Conservation (phyloP, 257 asterid species). For the Gardenia jasminoides region DNA sequence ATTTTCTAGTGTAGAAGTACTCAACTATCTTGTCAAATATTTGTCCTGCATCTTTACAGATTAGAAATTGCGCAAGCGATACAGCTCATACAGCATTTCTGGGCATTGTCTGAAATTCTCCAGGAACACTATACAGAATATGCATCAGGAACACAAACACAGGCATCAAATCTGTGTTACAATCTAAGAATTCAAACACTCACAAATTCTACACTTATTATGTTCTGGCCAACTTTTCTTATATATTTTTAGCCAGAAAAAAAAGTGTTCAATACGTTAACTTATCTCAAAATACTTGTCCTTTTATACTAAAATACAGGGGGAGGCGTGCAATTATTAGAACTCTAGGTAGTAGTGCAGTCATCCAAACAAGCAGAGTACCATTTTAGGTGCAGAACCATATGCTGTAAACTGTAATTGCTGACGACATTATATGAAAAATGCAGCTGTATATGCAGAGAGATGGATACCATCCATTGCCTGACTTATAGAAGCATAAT, state of each 20-base stretch:
- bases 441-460: not conserved
- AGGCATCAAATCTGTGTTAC: not conserved
- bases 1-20: not conserved
- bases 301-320: not conserved
- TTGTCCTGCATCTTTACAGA: not conserved
- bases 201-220: not conserved
- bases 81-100: not conserved
- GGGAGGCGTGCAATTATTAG: not conserved
- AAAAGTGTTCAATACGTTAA: not conserved
- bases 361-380: not conserved
- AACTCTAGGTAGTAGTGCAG: not conserved
- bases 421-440: not conserved
- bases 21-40: not conserved
- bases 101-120: not conserved
- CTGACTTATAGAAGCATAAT: conserved; percentile 72
- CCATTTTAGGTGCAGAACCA: not conserved
- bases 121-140: not conserved
- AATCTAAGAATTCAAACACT: not conserved
- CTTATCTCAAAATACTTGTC: not conserved
- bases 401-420: not conserved
- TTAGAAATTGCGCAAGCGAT: too few relatives aligned
- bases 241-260: not conserved
- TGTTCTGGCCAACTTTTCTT: not conserved
- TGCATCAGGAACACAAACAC: not conserved
- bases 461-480: conserved; percentile 82